Evolutionary conservation across 2,329 filamentous ascomycete species (phyloP).

Genomic region (Claviceps maximensis): DNA sequence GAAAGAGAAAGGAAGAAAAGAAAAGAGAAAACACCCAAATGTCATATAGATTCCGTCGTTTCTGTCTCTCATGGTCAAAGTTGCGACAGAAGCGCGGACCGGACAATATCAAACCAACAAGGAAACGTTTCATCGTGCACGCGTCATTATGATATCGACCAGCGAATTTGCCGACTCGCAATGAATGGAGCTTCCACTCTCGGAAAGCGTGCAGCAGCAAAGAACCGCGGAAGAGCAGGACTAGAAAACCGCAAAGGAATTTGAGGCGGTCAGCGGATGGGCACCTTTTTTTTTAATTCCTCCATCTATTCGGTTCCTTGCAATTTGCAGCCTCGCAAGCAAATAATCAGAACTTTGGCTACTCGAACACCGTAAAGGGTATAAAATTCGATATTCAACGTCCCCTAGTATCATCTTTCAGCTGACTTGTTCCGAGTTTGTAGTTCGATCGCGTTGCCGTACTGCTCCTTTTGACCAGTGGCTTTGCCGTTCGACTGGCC

Average conservation of each 20-base stretch:
- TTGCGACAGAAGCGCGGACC: not conserved
- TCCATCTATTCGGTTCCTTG: not conserved
- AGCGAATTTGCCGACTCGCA: conserved; percentile 5
- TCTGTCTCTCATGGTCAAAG: not conserved
- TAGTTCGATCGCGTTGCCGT: conserved; percentile 34
- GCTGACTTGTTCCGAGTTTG: conserved; percentile 34
- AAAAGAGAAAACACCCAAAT: conserved; percentile 2
- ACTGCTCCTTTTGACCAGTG: conserved; percentile 30
- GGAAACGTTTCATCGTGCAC: conserved; percentile 3
- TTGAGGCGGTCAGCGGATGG: not conserved
- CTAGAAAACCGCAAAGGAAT: not conserved
- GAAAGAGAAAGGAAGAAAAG: not conserved
- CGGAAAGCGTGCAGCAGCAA: conserved; percentile 1
- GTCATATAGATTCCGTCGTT: conserved; percentile 2
- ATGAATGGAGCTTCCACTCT: conserved; percentile 1
- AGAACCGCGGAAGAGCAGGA: not conserved
- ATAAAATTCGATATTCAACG: conserved; percentile 10
- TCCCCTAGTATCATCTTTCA: conserved; percentile 18
- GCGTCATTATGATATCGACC: conserved; percentile 4
- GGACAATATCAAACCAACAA: not conserved
- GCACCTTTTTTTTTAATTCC: not conserved
- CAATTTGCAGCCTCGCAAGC: not conserved
- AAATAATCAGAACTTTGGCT: not conserved
- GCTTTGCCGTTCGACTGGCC: conserved; percentile 24
- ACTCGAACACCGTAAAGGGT: conserved; percentile 1